phyloP scores from a whole-genome alignment of 441 rosid species.

The Lepidium campestre region DNA sequence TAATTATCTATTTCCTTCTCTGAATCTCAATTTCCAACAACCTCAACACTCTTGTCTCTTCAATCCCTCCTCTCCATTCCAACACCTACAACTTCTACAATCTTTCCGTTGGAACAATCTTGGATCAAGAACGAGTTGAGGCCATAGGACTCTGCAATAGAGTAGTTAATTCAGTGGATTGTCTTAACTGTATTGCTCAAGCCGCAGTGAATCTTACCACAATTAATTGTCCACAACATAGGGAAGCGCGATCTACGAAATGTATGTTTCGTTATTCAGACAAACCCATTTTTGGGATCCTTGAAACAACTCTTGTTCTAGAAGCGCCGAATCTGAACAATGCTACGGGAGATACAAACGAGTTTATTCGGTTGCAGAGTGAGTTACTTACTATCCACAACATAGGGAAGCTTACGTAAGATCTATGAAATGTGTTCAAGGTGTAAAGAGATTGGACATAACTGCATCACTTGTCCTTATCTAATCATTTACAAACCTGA shows the following conservation, averaged over 20 bases:
- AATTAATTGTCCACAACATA: neutral
- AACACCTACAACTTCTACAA: conserved; percentile 12
- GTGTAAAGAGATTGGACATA: no score
- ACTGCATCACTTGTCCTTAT: no score
- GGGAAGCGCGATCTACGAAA: neutral
- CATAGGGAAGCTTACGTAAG: no score
- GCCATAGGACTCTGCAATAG: conserved; percentile 18
- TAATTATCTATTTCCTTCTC: no score
- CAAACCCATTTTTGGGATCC: conserved; percentile 4
- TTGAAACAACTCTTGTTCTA: neutral
- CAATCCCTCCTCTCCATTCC: neutral
- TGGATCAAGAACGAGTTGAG: conserved; percentile 7
- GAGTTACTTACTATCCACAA: no score
- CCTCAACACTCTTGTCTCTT: conserved; percentile 1
- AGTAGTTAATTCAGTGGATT: neutral
- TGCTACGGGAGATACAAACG: neutral
- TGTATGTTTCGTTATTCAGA: conserved; percentile 22
- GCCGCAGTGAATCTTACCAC: neutral
- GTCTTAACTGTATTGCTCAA: neutral
- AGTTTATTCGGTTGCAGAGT: neutral
- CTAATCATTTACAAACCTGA: no score
- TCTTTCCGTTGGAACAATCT: neutral
- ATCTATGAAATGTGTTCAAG: no score
- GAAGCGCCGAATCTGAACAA: neutral
- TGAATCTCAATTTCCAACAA: neutral